Percentiles rank a stretch among this genome's conserved stretches.
phyloP scores from a whole-genome alignment of 179 eudicot species.

The Nepenthes alata region DNA sequence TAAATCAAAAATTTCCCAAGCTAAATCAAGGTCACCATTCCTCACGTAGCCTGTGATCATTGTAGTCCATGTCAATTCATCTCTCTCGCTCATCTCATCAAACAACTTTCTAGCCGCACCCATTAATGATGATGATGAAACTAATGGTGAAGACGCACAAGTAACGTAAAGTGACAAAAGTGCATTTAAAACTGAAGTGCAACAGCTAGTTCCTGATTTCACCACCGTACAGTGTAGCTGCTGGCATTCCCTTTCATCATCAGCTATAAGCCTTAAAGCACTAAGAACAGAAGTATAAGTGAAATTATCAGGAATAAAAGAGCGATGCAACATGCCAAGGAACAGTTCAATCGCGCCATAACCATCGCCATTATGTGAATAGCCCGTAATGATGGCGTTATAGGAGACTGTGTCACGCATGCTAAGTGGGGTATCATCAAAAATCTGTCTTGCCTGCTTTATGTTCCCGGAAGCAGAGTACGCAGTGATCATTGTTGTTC shows the following conservation, averaged over 20 bases:
- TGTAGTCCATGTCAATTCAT: conserved; percentile 60
- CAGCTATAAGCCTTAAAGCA: conserved; percentile 38
- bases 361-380: conserved; percentile 48
- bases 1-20: conserved; percentile 31
- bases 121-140: conserved; percentile 23
- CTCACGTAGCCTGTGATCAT: conserved; percentile 56
- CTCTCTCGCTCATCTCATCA: conserved; percentile 40
- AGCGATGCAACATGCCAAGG: conserved; percentile 21
- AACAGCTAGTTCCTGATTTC: conserved; percentile 42
- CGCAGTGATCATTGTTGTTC: conserved; percentile 56
- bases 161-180: conserved; percentile 47
- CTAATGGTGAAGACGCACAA: conserved; percentile 46
- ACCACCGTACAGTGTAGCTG: conserved; percentile 52
- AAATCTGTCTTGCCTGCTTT: conserved; percentile 37
- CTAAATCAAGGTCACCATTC: conserved; percentile 38
- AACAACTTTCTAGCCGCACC: conserved; percentile 37
- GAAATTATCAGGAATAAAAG: conserved; percentile 37
- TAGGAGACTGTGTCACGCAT: conserved; percentile 52
- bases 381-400: conserved; percentile 75
- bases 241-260: conserved; percentile 34
- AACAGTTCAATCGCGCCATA: conserved; percentile 40
- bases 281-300: conserved; percentile 37
- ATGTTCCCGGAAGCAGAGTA: conserved; percentile 36
- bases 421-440: conserved; percentile 39
- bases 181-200: conserved; percentile 43